Evolutionary conservation across 2,329 filamentous ascomycete genomes (phyloP), one percentile per base, ranked within the genome.

Genomic region (Neopestalotiopsis sp.): DNA sequence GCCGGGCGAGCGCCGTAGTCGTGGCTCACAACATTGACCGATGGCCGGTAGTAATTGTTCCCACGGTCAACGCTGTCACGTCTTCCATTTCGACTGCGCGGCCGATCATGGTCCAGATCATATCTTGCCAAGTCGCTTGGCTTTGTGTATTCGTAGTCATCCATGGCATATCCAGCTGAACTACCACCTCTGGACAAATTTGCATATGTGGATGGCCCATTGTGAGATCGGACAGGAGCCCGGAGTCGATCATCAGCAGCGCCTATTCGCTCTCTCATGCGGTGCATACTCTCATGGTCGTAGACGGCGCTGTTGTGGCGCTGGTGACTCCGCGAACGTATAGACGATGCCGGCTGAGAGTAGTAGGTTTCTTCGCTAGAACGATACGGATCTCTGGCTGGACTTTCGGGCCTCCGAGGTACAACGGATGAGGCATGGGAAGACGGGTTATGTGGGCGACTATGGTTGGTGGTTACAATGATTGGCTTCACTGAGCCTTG

Each of bases 91-190:
- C 79, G 79, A 24, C 78, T 78, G 40, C 81, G 76, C 4, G 82
- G 81, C 34, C 79, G 81, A 38, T 83, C 79, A 68, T 89, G 84
- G 68, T 88, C 86, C 34, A 91, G 79, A 75, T 91, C 89, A 73
- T 91, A 91, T 65, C 86, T 83, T 45, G 87, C 88, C 65, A 91
- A 76, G 67, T 91, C 89, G 71, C 87, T 85, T 14, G 88, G 88
- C 69, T 88, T 90, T 9, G 89, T 91, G 73, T 91, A 91, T 73
- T 89, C 87, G 73, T 88, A 91, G 9, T 86, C 88, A 61, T 89
- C 86, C 38, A 88, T 86, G 13, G 86, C 87, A 71, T 88, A 89
- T 71, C 88, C 86, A 59, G 86, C 79, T 9, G 80, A 80, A 69
- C 80, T 79, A 68, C 84, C 84, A 68, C 84, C 84, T 61, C 83